Percentiles rank a stretch among this genome's conserved stretches.
phyloP scores from a whole-genome alignment of 352 stramenopile species.

The Plasmopara muralis region DNA sequence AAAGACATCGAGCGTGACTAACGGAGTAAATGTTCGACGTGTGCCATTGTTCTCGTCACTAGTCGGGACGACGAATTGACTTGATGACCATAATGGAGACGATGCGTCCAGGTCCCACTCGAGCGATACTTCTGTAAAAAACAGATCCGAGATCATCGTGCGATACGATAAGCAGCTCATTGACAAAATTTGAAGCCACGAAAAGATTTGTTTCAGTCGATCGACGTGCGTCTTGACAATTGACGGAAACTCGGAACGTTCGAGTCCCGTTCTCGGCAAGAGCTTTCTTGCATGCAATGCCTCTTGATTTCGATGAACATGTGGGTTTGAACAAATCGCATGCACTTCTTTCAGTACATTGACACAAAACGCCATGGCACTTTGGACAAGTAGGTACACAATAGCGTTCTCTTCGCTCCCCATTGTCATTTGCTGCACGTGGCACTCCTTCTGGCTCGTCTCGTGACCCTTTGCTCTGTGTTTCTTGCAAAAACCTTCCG shows the following conservation, averaged over 20 bases:
- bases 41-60: constrained; percentile 1
- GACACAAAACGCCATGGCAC: constrained; percentile 46
- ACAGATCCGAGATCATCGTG: constrained; percentile 43
- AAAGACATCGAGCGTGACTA: constrained; percentile 62
- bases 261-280: constrained; percentile 40
- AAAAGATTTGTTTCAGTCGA: constrained; percentile 48
- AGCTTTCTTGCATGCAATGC: constrained; percentile 25
- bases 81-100: constrained; percentile 3
- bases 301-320: constrained; percentile 24
- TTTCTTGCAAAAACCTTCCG: constrained; percentile 72
- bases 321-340: constrained; percentile 36
- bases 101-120: constrained; percentile 35
- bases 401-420: constrained; percentile 31
- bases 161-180: constrained; percentile 71
- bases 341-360: constrained; percentile 57
- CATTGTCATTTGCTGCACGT: constrained; percentile 23
- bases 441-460: constrained; percentile 1
- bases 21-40: neutral
- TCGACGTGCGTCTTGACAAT: constrained; percentile 48
- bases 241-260: constrained; percentile 32
- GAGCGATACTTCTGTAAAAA: constrained; percentile 52
- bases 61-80: constrained; percentile 9
- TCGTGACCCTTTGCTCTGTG: constrained; percentile 23
- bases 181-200: constrained; percentile 63
- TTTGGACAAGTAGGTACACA: constrained; percentile 37